Conservation (phyloP, 2,329 filamentous ascomycete genomes). For the Myriosclerotinia duriaeana region DNA sequence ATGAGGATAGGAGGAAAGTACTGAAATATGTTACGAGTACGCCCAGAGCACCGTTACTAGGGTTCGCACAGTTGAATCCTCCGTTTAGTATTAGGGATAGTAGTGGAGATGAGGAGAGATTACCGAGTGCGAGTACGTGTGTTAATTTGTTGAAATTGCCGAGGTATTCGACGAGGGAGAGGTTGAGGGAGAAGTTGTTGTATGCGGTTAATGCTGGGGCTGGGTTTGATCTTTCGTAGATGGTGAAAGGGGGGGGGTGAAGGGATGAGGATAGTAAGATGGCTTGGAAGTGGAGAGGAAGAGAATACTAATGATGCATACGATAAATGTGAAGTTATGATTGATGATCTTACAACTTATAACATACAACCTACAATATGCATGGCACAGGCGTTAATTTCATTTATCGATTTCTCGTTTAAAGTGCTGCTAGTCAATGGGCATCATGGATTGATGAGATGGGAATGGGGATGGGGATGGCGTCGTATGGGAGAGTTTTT, state of each 20-base stretch:
- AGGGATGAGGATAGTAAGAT: not conserved
- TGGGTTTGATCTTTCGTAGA: conserved; percentile 72
- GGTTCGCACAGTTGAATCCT: conserved; percentile 82
- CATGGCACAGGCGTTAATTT: conserved; percentile 10
- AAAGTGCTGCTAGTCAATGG: not conserved
- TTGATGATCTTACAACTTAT: conserved; percentile 3
- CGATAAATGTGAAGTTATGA: conserved; percentile 13
- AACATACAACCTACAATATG: not conserved
- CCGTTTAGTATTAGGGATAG: conserved; percentile 87
- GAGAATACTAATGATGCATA: conserved; percentile 8
- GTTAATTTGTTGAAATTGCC: conserved; percentile 94
- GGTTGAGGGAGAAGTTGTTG: conserved; percentile 75
- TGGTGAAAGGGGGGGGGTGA: not conserved
- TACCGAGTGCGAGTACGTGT: conserved; percentile 94
- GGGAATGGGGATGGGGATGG: no score
- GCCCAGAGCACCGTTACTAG: conserved; percentile 82
- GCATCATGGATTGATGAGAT: no score
- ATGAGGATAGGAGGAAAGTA: conserved; percentile 77
- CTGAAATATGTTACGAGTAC: conserved; percentile 96
- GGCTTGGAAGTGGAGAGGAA: not conserved
- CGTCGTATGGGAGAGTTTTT: no score
- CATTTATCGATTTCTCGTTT: no score
- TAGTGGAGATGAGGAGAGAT: conserved; percentile 69
- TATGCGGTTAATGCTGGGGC: conserved; percentile 89
- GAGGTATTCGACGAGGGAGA: conserved; percentile 65